phyloP scores from a whole-genome alignment of 2,329 filamentous ascomycete species.

The Cytospora chrysosperma region DNA sequence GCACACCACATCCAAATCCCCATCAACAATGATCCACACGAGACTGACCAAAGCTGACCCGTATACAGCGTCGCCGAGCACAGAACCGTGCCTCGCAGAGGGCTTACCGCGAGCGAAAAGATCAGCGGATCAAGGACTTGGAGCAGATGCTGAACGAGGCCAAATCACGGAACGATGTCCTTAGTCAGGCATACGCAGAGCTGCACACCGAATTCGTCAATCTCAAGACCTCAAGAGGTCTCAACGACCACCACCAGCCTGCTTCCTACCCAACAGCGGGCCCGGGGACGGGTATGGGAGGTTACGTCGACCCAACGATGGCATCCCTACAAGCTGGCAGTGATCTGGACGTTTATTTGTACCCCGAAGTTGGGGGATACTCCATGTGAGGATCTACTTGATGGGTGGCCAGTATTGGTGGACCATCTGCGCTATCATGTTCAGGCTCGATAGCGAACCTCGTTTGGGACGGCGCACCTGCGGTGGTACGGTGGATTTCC shows the following conservation, averaged over 20 bases:
- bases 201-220: conserved; percentile 47
- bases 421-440: not conserved
- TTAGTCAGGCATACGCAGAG: conserved; percentile 53
- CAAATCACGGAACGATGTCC: conserved; percentile 53
- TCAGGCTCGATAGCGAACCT: not conserved
- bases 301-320: conserved; percentile 25
- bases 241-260: conserved; percentile 29
- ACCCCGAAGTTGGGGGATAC: conserved; percentile 30
- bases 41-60: not conserved
- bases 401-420: not conserved
- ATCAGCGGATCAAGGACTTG: conserved; percentile 64
- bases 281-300: conserved; percentile 14
- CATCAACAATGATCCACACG: not conserved
- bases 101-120: conserved; percentile 61
- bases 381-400: conserved; percentile 24
- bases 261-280: conserved; percentile 20
- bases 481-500: not conserved
- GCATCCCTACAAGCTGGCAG: conserved; percentile 27
- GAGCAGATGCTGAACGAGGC: conserved; percentile 55
- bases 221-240: conserved; percentile 37
- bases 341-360: conserved; percentile 35
- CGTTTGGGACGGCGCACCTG: not conserved
- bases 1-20: conserved; percentile 13
- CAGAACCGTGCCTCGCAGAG: conserved; percentile 62
- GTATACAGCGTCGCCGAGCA: conserved; percentile 51